Conservation (phyloP, 257 asterid genomes). For the Penstemon newberryi region DNA sequence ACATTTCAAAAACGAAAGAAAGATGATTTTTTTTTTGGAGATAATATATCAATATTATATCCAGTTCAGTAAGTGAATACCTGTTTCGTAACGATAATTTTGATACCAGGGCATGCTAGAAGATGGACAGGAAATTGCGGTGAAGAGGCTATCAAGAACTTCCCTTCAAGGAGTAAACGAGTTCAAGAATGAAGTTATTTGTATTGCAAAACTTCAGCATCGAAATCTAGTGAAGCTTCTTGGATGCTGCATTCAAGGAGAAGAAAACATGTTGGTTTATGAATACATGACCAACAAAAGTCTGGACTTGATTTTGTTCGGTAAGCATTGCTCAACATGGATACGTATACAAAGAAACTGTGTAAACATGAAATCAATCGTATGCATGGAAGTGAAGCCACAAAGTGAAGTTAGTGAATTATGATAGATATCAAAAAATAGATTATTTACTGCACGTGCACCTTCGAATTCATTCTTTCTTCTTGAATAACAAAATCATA, state of each 20-base stretch:
- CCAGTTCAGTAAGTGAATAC: not conserved
- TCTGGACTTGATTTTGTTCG: constrained; percentile 39
- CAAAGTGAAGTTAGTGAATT: too few species aligned
- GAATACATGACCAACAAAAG: constrained; percentile 44
- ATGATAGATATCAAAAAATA: too few species aligned
- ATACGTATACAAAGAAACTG: too few species aligned
- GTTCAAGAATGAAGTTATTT: constrained; percentile 45
- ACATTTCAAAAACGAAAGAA: too few species aligned
- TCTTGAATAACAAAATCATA: not conserved
- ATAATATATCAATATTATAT: not conserved
- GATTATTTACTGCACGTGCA: not conserved
- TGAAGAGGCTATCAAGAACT: constrained; percentile 37
- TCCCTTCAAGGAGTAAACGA: constrained; percentile 39
- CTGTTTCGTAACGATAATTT: not conserved
- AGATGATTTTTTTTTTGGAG: too few species aligned
- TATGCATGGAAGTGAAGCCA: too few species aligned
- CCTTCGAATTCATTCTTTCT: not conserved
- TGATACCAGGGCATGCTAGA: constrained; percentile 30
- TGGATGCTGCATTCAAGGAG: constrained; percentile 43
- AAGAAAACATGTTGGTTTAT: constrained; percentile 41
- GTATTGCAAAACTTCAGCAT: constrained; percentile 44
- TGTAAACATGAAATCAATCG: too few species aligned
- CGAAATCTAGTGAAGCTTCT: constrained; percentile 48
- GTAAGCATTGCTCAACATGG: constrained; percentile 20
- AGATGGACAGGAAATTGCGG: constrained; percentile 37